Conservation (phyloP, 805 yeast genomes). For the Metschnikowia arizonensis region DNA sequence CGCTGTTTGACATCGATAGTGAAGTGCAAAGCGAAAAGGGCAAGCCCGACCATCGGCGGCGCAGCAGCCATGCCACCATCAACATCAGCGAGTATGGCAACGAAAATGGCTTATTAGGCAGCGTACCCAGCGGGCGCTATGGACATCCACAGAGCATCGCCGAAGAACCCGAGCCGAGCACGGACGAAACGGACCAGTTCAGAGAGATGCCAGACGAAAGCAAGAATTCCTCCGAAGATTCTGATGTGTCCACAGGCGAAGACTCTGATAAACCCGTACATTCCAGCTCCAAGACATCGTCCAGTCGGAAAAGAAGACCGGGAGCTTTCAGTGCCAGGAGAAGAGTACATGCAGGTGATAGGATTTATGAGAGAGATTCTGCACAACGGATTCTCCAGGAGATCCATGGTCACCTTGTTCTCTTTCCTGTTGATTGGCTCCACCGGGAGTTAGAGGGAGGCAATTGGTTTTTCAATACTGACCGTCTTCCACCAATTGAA, state of each 20-base stretch:
- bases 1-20: conserved; percentile 16
- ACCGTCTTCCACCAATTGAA: conserved; percentile 91
- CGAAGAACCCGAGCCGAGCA: not conserved
- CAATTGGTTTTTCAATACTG: conserved; percentile 94
- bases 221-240: not conserved
- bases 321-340: conserved; percentile 36
- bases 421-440: conserved; percentile 93
- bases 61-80: conserved; percentile 24
- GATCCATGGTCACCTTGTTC: conserved; percentile 80
- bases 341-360: conserved; percentile 37
- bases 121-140: conserved; percentile 20
- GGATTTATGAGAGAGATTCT: conserved; percentile 65
- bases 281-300: not conserved
- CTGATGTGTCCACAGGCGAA: not conserved
- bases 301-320: conserved; percentile 27
- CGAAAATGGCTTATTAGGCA: conserved; percentile 35
- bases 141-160: conserved; percentile 10
- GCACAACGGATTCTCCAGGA: conserved; percentile 71
- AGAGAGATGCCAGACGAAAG: not conserved
- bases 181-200: not conserved
- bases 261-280: not conserved
- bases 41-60: conserved; percentile 7
- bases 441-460: conserved; percentile 80
- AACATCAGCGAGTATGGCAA: conserved; percentile 25
- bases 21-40: conserved; percentile 10